Evolutionary conservation across 768 basidiomycete genomes (phyloP).

Genomic region (Floccularia luteovirens): DNA sequence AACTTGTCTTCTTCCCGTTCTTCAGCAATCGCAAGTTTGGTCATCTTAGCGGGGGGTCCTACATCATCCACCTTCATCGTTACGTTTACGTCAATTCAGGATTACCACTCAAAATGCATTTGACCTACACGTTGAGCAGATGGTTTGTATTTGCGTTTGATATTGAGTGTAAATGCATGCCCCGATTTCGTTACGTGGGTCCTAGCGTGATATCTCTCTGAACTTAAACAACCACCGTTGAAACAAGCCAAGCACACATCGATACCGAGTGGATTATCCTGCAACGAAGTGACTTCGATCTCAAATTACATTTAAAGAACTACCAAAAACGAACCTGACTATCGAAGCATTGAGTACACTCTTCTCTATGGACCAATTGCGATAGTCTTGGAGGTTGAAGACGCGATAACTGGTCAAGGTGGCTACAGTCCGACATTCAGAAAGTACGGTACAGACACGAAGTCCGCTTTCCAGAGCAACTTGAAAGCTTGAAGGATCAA

Average conservation of each 20-base stretch:
- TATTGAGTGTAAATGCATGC: constrained; percentile 74
- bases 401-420: constrained; percentile 38
- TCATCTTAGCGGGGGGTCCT: constrained; percentile 86
- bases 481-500: too few relatives aligned
- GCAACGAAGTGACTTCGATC: constrained; percentile 1
- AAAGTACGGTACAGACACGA: background rate
- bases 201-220: constrained; percentile 60
- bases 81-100: background rate
- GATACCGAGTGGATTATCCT: constrained; percentile 72
- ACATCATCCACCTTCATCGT: constrained; percentile 52
- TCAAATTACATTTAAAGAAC: constrained; percentile 2
- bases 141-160: constrained; percentile 67
- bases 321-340: constrained; percentile 52
- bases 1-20: constrained; percentile 90
- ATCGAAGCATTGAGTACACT: constrained; percentile 98
- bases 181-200: constrained; percentile 66
- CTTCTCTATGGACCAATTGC: constrained; percentile 80
- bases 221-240: constrained; percentile 80
- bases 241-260: constrained; percentile 92
- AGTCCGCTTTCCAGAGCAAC: background rate
- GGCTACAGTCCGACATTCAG: constrained; percentile 38
- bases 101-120: too few relatives aligned
- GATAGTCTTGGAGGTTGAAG: constrained; percentile 53
- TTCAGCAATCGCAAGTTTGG: constrained; percentile 80
- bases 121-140: constrained; percentile 55